Conservation (phyloP, 441 rosid species). For the Eruca vesicaria region DNA sequence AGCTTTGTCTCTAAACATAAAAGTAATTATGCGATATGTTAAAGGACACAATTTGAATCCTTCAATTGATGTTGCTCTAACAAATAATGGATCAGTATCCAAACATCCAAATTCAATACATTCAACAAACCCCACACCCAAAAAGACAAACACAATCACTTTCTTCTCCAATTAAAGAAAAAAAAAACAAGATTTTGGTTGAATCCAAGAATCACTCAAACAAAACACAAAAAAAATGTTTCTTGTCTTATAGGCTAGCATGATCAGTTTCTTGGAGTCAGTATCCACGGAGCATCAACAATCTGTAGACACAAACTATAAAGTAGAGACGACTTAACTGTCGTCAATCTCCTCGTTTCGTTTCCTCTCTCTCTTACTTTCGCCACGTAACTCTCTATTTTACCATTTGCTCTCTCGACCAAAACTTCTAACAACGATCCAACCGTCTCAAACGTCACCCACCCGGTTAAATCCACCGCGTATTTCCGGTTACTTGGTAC, state of each 20-base stretch:
- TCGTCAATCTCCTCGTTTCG: slow-evolving; percentile 47
- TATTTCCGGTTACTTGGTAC: slow-evolving; percentile 65
- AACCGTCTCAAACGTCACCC: slow-evolving; percentile 64
- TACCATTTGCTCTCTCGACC: slow-evolving; percentile 47
- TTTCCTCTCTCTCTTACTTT: slow-evolving; percentile 46
- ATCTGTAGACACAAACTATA: slow-evolving; percentile 54
- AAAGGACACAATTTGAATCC: too few relatives aligned
- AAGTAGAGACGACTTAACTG: slow-evolving; percentile 52
- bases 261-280: slow-evolving; percentile 45
- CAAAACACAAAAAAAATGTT: slow-evolving; percentile 4
- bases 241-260: slow-evolving; percentile 24
- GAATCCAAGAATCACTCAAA: slow-evolving; percentile 31
- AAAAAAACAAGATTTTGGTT: slow-evolving; percentile 10
- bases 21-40: too few relatives aligned
- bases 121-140: slow-evolving; percentile 13
- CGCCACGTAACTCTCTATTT: slow-evolving; percentile 40
- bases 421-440: slow-evolving; percentile 59
- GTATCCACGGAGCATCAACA: slow-evolving; percentile 59
- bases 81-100: slow-evolving; percentile 27
- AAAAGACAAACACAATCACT: slow-evolving; percentile 18
- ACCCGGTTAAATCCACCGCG: slow-evolving; percentile 69
- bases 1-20: too few relatives aligned
- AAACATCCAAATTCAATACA: slow-evolving; percentile 17
- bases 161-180: not conserved
- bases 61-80: too few relatives aligned